Base-by-base conservation (phyloP, 148 eudicot genomes). In the Chenopodium album region DNA sequence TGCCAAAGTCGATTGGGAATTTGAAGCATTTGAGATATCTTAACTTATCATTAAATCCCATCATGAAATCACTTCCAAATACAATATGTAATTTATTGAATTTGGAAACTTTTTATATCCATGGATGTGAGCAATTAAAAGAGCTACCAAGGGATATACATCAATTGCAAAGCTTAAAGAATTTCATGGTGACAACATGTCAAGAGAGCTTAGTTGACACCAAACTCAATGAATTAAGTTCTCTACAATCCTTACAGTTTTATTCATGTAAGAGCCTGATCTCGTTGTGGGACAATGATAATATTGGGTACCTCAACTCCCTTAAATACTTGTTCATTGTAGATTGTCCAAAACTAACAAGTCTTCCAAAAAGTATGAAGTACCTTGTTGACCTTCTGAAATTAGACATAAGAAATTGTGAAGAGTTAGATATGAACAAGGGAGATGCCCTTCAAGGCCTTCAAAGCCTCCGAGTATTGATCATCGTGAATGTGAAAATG, bases 1-100 rank as follows among this genome's bases (percentile, higher is more conserved):
- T 91, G 78, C 93, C 90, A 20, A 80, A 50, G 23, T 85, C 88
- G 23, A 86, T 91, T 67, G 84, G 77, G 73, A 79, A 82, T 70
- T 71, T 72, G 81, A 82, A 56, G 79, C 84, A 85, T 83, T 76
- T 71, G 90, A 66, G 85, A 77, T 76, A 82, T 85, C 79, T 81
- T 72, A 63, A 76, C 83, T 71, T 91, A 82, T 74, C 86, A 22
- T 14, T 70, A 47, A 86, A 85, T 68, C 17, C 44, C 9, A 81
- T 77, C 59, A 67, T 90, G 28, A 89, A 80, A 37, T 37, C 41
- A 37, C 41, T 37, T 37, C 41, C 41, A 37, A 37, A 37, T 37
- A 37, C 41, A 37, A 88, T 20, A 12, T 87, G 89, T 80, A 85
- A 88, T 79, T 84, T 90, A 11, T 63, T 88, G 32, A 89, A 88